Evolutionary conservation across 2,329 filamentous ascomycete species (phyloP).

Genomic region (Leptographium wingfieldii): DNA sequence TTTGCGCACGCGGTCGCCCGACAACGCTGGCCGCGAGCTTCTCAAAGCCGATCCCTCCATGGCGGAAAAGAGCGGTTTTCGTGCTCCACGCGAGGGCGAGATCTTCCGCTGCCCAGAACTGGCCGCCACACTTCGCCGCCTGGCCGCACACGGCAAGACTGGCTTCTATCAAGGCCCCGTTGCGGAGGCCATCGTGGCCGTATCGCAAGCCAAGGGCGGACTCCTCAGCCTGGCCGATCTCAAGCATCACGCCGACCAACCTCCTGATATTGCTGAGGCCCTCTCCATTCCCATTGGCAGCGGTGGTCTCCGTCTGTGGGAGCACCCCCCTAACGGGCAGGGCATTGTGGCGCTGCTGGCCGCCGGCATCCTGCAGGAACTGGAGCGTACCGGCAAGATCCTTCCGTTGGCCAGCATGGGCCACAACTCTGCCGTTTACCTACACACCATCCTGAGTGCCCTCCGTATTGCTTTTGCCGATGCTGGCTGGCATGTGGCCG

Average conservation of each 20-base stretch:
- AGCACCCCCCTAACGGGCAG: slow-evolving; percentile 91
- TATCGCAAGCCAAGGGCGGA: slow-evolving; percentile 61
- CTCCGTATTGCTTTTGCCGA: slow-evolving; percentile 84
- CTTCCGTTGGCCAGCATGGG: slow-evolving; percentile 52
- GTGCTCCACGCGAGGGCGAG: slow-evolving; percentile 66
- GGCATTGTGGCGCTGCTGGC: slow-evolving; percentile 91
- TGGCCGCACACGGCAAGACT: slow-evolving; percentile 67
- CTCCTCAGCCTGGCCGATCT: slow-evolving; percentile 69
- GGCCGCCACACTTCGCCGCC: slow-evolving; percentile 61
- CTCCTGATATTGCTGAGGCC: slow-evolving; percentile 29
- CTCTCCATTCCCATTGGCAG: slow-evolving; percentile 66
- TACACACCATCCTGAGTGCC: slow-evolving; percentile 79
- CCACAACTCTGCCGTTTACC: slow-evolving; percentile 66
- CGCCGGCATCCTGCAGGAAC: slow-evolving; percentile 72
- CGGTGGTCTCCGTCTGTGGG: slow-evolving; percentile 72
- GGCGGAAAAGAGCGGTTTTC: slow-evolving; percentile 45
- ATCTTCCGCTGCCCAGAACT: slow-evolving; percentile 73
- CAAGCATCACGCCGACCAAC: slow-evolving; percentile 47
- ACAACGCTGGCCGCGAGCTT: slow-evolving; percentile 60
- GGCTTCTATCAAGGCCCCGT: slow-evolving; percentile 82
- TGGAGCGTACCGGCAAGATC: slow-evolving; percentile 65
- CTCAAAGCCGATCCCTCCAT: slow-evolving; percentile 61
- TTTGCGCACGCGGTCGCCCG: slow-evolving; percentile 50
- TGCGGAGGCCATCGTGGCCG: slow-evolving; percentile 66
- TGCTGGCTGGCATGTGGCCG: slow-evolving; percentile 75